These are phyloP conservation scores for Pochonia chlamydosporia DNA, from an alignment of 2,329 filamentous ascomycete genomes.

Conservation along the genomic window DNA sequence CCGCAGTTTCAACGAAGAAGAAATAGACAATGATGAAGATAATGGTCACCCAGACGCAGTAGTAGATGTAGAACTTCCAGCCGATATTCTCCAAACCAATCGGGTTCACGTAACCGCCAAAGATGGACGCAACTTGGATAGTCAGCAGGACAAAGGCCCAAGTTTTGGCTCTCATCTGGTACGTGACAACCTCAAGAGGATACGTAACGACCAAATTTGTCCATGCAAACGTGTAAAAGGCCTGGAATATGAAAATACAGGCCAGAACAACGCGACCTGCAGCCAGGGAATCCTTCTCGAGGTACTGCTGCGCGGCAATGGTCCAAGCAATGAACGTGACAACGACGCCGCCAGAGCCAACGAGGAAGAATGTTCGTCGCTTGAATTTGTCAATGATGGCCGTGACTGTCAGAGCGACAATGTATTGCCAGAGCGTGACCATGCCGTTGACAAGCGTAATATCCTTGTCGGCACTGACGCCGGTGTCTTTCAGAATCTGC, in stretches of 20 bases:
- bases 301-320: constrained; percentile 30
- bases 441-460: constrained; percentile 36
- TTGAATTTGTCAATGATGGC: constrained; percentile 30
- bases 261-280: constrained; percentile 30
- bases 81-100: constrained; percentile 30
- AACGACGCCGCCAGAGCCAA: constrained; percentile 30
- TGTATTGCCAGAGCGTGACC: constrained; percentile 36
- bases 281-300: constrained; percentile 22
- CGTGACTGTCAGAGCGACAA: constrained; percentile 32
- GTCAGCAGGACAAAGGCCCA: constrained; percentile 34
- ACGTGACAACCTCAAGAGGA: constrained; percentile 34
- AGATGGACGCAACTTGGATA: constrained; percentile 31
- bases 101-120: constrained; percentile 34
- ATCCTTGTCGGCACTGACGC: constrained; percentile 29
- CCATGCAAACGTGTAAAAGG: constrained; percentile 37
- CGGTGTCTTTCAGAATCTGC: constrained; percentile 31
- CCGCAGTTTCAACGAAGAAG: constrained; percentile 33
- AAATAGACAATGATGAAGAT: constrained; percentile 33
- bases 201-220: constrained; percentile 37
- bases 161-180: constrained; percentile 35
- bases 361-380: constrained; percentile 32
- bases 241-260: constrained; percentile 36
- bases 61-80: constrained; percentile 37
- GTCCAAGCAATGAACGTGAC: constrained; percentile 36
- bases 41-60: constrained; percentile 32